Base-by-base conservation (phyloP, 164 flowering plant genomes). In the Tetracentron sinense region DNA sequence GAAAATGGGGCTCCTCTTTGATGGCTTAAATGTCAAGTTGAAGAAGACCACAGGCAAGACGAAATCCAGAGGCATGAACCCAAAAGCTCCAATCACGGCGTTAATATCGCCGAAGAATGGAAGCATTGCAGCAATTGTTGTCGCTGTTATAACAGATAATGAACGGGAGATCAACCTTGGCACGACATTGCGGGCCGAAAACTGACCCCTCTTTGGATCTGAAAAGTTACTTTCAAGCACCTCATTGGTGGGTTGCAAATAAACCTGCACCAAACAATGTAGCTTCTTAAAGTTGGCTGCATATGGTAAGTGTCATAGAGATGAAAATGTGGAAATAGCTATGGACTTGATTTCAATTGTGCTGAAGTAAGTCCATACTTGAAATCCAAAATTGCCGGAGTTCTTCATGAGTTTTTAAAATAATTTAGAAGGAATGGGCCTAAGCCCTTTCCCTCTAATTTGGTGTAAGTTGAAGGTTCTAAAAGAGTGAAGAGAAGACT, bases 91-190 rank as follows among this genome's bases (percentile, higher is more conserved):
- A 4, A 84, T 72, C 42, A 93, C 20, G 0, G 90, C 77, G 61
- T 82, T 90, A 25, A 93, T 80, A 67, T 90, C 98, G 33, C 96
- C 97, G 10, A 90, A 90, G 74, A 93, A 93, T 7, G 98, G 98
- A 27, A 93, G 82, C 98, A 93, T 90, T 16, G 96, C 90, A 11
- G 92, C 89, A 29, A 88, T 46, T 0, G 72, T 70, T 7, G 92
- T 85, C 2, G 90, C 82, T 4, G 68, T 25, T 15, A 74, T 53
- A 7, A 87, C 90, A 0, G 96, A 73, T 0, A 85, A 3, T 0
- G 98, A 84, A 49, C 97, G 72, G 10, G 71, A 62, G 21, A 87
- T 50, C 26, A 87, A 3, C 52, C 97, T 72, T 0, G 98, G 97
- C 14, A 85, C 30, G 0, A 76, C 77, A 42, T 93, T 93, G 2